A percentile compares a stretch with the other conserved stretches of the same genome.
Evolutionary conservation across 306 rosid species (phyloP).

Genomic region (Begonia loranthoides): DNA sequence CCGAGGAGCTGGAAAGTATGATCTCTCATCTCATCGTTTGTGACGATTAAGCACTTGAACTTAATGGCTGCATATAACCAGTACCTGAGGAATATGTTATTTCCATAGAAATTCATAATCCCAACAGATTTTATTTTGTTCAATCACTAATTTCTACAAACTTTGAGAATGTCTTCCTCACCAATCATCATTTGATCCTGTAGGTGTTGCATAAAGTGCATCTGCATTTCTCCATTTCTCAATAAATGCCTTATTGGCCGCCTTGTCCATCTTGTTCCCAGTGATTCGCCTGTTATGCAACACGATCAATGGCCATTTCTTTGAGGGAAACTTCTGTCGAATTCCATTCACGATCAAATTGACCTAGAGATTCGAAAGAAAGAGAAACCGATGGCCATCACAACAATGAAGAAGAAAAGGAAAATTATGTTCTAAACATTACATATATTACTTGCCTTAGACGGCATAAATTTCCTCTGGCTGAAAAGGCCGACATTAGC

Average conservation of each 20-base stretch:
- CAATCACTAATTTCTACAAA: not conserved
- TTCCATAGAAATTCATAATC: not conserved
- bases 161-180: slow-evolving; percentile 21
- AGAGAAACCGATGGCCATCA: not conserved
- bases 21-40: slow-evolving; percentile 96
- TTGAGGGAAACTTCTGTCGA: slow-evolving; percentile 62
- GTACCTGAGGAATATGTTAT: slow-evolving; percentile 72
- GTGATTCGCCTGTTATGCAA: slow-evolving; percentile 70
- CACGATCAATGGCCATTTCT: slow-evolving; percentile 75
- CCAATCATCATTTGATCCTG: slow-evolving; percentile 94
- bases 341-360: slow-evolving; percentile 59
- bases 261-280: slow-evolving; percentile 53
- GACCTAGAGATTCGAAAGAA: slow-evolving; percentile 29
- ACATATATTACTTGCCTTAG: slow-evolving; percentile 45
- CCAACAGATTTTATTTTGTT: not conserved
- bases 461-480: slow-evolving; percentile 60
- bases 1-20: slow-evolving; percentile 87
- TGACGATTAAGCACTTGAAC: slow-evolving; percentile 76
- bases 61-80: slow-evolving; percentile 97
- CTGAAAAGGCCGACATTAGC: slow-evolving; percentile 77
- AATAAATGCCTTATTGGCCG: slow-evolving; percentile 47
- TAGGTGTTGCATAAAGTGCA: slow-evolving; percentile 85
- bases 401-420: slow-evolving; percentile 2
- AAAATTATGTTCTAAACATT: too few relatives aligned
- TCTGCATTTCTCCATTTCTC: slow-evolving; percentile 69